These are phyloP conservation scores for Glycine latifolia DNA, from an alignment of 306 rosid genomes.

Conservation along the genomic window DNA sequence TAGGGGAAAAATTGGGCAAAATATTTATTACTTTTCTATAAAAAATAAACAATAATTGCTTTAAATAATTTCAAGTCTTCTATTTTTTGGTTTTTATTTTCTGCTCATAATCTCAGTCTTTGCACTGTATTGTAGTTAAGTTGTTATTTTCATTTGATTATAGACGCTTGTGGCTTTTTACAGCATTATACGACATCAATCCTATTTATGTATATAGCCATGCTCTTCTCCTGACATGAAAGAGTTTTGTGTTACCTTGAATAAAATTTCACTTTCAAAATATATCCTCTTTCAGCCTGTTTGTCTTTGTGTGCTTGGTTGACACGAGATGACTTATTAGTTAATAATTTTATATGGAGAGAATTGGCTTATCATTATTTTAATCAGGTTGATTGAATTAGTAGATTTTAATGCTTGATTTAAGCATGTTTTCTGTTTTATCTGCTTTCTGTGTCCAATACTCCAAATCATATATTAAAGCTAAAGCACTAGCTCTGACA, in stretches of 20 bases:
- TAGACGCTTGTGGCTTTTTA: background rate
- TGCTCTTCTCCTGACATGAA: background rate
- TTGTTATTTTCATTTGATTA: background rate
- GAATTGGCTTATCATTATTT: background rate
- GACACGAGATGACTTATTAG: background rate
- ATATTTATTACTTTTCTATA: background rate
- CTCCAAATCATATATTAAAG: background rate
- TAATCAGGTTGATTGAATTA: background rate
- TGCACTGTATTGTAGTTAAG: background rate
- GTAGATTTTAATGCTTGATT: background rate
- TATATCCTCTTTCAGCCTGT: background rate
- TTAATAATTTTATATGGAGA: background rate
- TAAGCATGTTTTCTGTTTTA: background rate
- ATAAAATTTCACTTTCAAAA: background rate
- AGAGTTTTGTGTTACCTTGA: background rate
- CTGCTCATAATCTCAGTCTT: background rate
- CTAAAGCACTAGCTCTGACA: background rate
- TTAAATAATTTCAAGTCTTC: conserved; percentile 9
- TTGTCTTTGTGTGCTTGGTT: background rate
- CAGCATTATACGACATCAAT: background rate
- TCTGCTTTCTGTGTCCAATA: background rate
- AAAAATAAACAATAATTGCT: background rate
- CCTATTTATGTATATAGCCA: background rate
- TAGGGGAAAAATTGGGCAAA: background rate
- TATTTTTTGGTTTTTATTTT: background rate